Conservation (phyloP, 495 filamentous ascomycete species). For the Saxophila tyrrhenica region DNA sequence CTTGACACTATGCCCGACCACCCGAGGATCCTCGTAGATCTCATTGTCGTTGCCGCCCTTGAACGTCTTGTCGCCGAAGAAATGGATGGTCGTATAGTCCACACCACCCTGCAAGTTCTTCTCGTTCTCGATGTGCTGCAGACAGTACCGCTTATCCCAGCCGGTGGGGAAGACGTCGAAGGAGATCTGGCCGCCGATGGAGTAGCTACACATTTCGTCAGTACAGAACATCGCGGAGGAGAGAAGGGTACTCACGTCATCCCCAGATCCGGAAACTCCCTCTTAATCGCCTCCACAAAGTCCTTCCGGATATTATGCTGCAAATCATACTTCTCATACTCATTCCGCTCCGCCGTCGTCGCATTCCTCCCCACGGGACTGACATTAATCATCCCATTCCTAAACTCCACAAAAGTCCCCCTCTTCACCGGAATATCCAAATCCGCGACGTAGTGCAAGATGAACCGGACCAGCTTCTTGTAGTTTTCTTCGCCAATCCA, state of each 20-base stretch:
- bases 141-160: constrained; percentile 99
- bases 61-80: constrained; percentile 93
- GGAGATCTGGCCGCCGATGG: constrained; percentile 91
- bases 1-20: constrained; percentile 71
- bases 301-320: constrained; percentile 58
- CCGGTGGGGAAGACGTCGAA: constrained; percentile 96
- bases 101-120: constrained; percentile 55
- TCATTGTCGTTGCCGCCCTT: constrained; percentile 90
- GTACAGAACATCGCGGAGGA: constrained; percentile 1
- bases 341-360: constrained; percentile 61
- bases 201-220: constrained; percentile 47
- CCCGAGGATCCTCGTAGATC: constrained; percentile 72
- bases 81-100: constrained; percentile 79
- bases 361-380: constrained; percentile 89
- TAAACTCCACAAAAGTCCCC: constrained; percentile 94
- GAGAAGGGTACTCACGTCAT: constrained; percentile 54
- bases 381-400: constrained; percentile 95
- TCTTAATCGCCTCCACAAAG: constrained; percentile 62
- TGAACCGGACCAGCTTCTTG: constrained; percentile 75
- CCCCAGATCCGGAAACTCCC: constrained; percentile 70
- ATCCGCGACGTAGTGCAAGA: constrained; percentile 81
- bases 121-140: constrained; percentile 76
- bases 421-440: constrained; percentile 80
- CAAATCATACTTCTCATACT: constrained; percentile 68
- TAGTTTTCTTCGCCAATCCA: constrained; percentile 91